A percentile compares a stretch with the other conserved stretches of the same genome.
These are phyloP conservation scores for Aurifilum marmelostoma DNA, from an alignment of 2,329 filamentous ascomycete genomes.

Conservation along the genomic window DNA sequence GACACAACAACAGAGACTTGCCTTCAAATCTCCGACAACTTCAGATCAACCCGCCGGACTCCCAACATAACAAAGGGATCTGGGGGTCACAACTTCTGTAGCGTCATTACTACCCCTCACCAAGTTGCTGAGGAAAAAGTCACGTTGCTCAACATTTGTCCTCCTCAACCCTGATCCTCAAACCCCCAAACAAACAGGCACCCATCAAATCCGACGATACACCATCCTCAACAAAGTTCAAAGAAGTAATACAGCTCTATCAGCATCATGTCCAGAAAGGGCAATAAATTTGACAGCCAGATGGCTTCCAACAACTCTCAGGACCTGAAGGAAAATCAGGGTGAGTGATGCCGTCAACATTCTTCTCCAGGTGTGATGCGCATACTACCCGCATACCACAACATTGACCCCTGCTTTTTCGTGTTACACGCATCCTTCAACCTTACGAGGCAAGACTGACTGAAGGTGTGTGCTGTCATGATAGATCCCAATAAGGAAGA, in stretches of 20 bases:
- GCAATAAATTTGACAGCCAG: background rate
- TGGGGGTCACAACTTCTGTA: background rate
- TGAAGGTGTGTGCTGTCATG: background rate
- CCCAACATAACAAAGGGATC: background rate
- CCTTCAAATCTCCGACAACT: background rate
- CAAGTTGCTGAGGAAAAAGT: background rate
- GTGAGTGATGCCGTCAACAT: background rate
- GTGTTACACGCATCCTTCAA: background rate
- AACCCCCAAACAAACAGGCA: background rate
- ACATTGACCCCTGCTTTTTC: background rate
- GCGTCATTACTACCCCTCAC: background rate
- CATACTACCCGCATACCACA: background rate
- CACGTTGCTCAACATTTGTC: background rate
- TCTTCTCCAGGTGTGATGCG: background rate
- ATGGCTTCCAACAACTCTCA: background rate
- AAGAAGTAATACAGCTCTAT: background rate
- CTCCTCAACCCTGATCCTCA: background rate
- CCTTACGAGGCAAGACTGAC: background rate
- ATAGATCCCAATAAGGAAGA: background rate
- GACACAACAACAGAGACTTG: background rate
- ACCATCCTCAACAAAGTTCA: background rate
- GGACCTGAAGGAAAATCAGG: slow-evolving; percentile 1
- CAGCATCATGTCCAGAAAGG: background rate
- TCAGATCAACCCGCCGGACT: background rate
- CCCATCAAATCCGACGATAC: background rate